Evolutionary conservation across 2,329 filamentous ascomycete species (phyloP).

Genomic region (Diaporthe velutina): DNA sequence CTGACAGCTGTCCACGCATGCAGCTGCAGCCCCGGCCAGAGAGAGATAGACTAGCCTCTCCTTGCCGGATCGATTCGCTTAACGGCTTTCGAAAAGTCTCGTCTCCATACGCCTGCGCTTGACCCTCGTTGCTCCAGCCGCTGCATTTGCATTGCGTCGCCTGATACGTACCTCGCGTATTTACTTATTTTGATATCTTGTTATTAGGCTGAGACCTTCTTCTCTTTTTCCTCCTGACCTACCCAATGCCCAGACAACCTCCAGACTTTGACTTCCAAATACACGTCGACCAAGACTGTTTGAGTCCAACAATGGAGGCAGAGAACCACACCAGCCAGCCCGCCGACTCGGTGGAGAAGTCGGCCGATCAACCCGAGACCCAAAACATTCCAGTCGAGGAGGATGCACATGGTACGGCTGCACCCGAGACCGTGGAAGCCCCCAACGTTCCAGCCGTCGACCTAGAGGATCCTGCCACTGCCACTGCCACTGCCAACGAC

Average conservation of each 20-base stretch:
- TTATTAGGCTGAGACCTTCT: conserved; percentile 10
- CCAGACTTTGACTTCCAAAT: conserved; percentile 60
- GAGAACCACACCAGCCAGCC: conserved; percentile 36
- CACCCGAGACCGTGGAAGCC: not conserved
- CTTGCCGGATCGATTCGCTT: conserved; percentile 24
- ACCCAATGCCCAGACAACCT: conserved; percentile 36
- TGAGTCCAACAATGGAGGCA: conserved; percentile 55
- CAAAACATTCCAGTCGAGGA: conserved; percentile 16
- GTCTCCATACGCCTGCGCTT: conserved; percentile 18
- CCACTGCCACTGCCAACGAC: not conserved
- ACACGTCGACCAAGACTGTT: conserved; percentile 61
- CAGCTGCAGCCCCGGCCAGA: conserved; percentile 13
- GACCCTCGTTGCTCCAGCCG: conserved; percentile 25
- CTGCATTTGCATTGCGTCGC: conserved; percentile 10
- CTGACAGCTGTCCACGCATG: conserved; percentile 36
- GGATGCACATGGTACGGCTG: conserved; percentile 19
- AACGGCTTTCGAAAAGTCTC: not conserved
- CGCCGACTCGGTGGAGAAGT: conserved; percentile 22
- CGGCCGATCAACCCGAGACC: conserved; percentile 3
- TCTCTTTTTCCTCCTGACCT: not conserved
- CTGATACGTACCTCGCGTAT: conserved; percentile 27
- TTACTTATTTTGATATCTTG: conserved; percentile 2
- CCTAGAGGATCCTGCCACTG: not conserved
- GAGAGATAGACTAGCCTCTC: conserved; percentile 20
- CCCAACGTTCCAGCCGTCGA: not conserved